Base-by-base conservation (phyloP, 352 stramenopile species). In the Pythium grandisporangium region DNA sequence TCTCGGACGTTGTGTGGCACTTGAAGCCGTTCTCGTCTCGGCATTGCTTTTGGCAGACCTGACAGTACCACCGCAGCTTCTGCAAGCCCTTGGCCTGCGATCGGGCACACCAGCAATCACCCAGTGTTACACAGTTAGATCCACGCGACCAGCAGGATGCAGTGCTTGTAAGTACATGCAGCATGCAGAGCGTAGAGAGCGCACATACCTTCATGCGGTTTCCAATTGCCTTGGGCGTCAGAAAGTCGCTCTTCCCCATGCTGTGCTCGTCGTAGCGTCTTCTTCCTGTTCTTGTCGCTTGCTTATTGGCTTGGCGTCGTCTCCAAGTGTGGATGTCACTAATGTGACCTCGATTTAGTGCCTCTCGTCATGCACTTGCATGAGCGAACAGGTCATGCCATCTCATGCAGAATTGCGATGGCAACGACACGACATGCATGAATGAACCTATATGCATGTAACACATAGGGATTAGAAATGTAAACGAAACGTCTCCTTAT, bases 11-110 rank as follows among this genome's bases (percentile, higher is more conserved):
- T 24, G 95, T 87, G 72, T 99, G 97, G 57, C 95, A 99, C 74
- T 99, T 99, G 74, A 99, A 99, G 13, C 97, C 97, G 69, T 99
- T 99, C 63, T 98, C 96, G 58, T 99, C 97, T n/a, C 96, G 88
- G 62, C 97, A 99, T 70, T 99, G 96, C 71, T 99, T 99, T 60
- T 94, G 65, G 62, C 96, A 99, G 64, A 99, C 97, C 70, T 99
- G 95, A 61, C 97, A 99, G 65, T 97, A 98, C 84, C 95, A 99
- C 17, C 95, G 89, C 34, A 99, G 80, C 68, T 99, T 99, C 66
- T 99, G 94, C 2, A 99, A 80, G 11, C 97, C 97, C 55, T 96
- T 96, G 30, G 87, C 61, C 75, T 96, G 66, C 21, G 52, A n/a
- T n/a, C n/a, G n/a, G n/a, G n/a, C n/a, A 2, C 3, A 58, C 24